Conservation (phyloP, 805 yeast genomes). For the Pichia scutulata region DNA sequence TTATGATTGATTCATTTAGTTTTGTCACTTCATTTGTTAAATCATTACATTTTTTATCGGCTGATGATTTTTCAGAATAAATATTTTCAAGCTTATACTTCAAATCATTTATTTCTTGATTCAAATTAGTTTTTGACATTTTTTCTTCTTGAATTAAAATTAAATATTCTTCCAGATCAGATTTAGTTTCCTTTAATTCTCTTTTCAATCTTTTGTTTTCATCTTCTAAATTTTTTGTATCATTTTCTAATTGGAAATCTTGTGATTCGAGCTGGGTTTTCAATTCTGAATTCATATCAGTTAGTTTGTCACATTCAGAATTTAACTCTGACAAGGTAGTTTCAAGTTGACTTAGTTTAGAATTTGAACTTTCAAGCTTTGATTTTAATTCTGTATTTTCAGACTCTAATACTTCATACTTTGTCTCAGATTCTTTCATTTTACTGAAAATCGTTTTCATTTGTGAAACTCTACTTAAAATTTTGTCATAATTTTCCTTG, state of each 20-base stretch:
- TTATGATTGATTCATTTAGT: conserved; percentile 15
- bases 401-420: conserved; percentile 34
- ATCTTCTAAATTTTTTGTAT: conserved; percentile 35
- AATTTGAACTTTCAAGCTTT: conserved; percentile 24
- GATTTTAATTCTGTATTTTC: conserved; percentile 27
- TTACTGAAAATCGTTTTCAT: conserved; percentile 69
- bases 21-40: conserved; percentile 22
- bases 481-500: conserved; percentile 51
- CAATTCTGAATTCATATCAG: conserved; percentile 31
- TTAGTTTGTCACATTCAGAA: conserved; percentile 47
- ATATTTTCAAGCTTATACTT: conserved; percentile 19
- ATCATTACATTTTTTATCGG: conserved; percentile 13
- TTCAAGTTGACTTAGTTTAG: conserved; percentile 1
- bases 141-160: conserved; percentile 35
- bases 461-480: conserved; percentile 56
- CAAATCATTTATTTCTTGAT: conserved; percentile 33
- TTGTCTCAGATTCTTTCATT: conserved; percentile 63
- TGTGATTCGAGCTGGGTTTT: conserved; percentile 32
- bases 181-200: conserved; percentile 31
- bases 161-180: conserved; percentile 29
- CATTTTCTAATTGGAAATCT: conserved; percentile 34
- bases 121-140: conserved; percentile 37
- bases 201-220: conserved; percentile 31
- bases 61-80: conserved; percentile 18
- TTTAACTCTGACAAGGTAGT: conserved; percentile 11